Percentiles rank a stretch among this genome's conserved stretches.
Evolutionary conservation across 805 yeast genomes (phyloP).

Genomic region (Lipomyces orientalis): DNA sequence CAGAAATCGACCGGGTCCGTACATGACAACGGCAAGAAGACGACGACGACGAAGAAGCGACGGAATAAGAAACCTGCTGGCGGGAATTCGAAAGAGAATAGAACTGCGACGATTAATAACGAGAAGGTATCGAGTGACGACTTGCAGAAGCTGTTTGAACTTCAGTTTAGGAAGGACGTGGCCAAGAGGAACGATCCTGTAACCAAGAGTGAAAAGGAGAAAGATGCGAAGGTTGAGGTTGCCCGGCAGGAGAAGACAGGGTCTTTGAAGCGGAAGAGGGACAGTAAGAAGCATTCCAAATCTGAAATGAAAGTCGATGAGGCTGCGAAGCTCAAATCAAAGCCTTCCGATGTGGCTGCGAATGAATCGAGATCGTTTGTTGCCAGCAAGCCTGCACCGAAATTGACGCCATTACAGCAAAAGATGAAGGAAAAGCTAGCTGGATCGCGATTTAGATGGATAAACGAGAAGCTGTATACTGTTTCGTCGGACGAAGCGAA

Average conservation of each 20-base stretch:
- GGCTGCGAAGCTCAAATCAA: not conserved
- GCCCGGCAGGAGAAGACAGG: not conserved
- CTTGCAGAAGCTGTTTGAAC: conserved; percentile 29
- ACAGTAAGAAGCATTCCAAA: conserved; percentile 26
- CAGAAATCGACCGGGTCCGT: not conserved
- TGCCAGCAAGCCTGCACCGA: not conserved
- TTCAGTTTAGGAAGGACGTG: conserved; percentile 13
- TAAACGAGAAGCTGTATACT: conserved; percentile 95
- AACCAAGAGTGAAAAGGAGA: not conserved
- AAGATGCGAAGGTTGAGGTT: not conserved
- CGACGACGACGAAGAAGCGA: conserved; percentile 10
- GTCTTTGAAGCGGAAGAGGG: conserved; percentile 8
- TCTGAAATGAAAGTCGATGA: conserved; percentile 2
- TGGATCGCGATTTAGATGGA: conserved; percentile 97
- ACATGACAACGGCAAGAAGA: not conserved
- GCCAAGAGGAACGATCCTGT: not conserved
- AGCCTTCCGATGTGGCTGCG: not conserved
- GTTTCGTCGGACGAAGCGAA: conserved; percentile 79
- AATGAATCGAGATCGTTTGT: not conserved
- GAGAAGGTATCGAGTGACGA: conserved; percentile 29
- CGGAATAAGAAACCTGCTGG: not conserved
- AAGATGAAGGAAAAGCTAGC: conserved; percentile 94
- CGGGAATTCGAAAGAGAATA: not conserved
- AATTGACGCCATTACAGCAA: conserved; percentile 85
- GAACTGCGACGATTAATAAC: not conserved